phyloP scores from a whole-genome alignment of 2,329 filamentous ascomycete species.

The Botrytis hyacinthi region DNA sequence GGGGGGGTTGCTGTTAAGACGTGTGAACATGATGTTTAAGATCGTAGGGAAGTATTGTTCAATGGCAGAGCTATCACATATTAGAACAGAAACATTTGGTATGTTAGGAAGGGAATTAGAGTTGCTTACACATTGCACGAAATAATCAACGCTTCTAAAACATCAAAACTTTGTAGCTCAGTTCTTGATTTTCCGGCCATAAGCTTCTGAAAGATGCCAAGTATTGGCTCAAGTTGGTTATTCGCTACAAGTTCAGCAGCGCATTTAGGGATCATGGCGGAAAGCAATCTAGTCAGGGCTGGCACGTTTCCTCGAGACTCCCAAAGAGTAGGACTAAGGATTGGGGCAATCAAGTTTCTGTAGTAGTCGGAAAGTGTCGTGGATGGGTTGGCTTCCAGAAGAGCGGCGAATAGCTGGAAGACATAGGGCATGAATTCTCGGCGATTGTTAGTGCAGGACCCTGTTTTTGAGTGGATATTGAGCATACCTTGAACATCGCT shows the following conservation, averaged over 20 bases:
- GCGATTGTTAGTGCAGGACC: slow-evolving; percentile 37
- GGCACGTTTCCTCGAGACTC: slow-evolving; percentile 91
- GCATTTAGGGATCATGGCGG: slow-evolving; percentile 78
- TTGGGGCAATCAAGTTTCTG: slow-evolving; percentile 71
- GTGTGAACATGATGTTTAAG: slow-evolving; percentile 75
- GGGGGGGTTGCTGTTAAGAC: slow-evolving; percentile 59
- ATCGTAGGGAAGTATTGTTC: slow-evolving; percentile 58
- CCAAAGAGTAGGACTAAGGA: slow-evolving; percentile 83
- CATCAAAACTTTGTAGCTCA: slow-evolving; percentile 83
- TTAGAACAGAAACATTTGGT: slow-evolving; percentile 30
- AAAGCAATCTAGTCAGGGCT: slow-evolving; percentile 79
- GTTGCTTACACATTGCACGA: slow-evolving; percentile 65
- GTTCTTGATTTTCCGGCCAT: slow-evolving; percentile 60
- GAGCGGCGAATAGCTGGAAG: slow-evolving; percentile 89
- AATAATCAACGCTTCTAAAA: slow-evolving; percentile 76
- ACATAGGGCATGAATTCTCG: slow-evolving; percentile 93
- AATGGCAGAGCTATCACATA: slow-evolving; percentile 53
- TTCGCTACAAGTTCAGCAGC: slow-evolving; percentile 69
- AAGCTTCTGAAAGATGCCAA: slow-evolving; percentile 96
- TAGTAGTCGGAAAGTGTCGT: slow-evolving; percentile 79
- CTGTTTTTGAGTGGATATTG: not conserved
- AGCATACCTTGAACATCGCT: slow-evolving; percentile 74
- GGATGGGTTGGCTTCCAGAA: slow-evolving; percentile 81
- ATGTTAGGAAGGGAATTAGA: slow-evolving; percentile 10
- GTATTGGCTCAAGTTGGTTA: slow-evolving; percentile 79